Percentiles rank a stretch among this genome's conserved stretches.
These are phyloP conservation scores for Podospora tetraspora DNA, from an alignment of 495 filamentous ascomycete species.

Conservation along the genomic window DNA sequence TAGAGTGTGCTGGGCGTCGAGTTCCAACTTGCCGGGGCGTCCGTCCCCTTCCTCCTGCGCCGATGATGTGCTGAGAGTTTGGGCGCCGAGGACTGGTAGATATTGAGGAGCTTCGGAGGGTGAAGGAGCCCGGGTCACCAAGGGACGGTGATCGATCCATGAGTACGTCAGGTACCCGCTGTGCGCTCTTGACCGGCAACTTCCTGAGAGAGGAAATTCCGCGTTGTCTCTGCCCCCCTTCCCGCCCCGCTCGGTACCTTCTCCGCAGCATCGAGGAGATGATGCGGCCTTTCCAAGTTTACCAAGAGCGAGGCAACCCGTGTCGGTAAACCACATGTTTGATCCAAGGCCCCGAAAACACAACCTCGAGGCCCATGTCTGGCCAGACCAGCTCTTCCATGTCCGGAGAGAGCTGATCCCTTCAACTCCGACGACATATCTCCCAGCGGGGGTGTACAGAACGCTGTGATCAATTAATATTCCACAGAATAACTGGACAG, in stretches of 20 bases:
- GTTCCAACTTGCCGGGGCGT: neutral
- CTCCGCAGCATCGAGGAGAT: neutral
- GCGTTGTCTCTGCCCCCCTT: neutral
- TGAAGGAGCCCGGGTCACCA: neutral
- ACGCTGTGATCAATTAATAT: neutral
- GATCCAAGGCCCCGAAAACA: no score
- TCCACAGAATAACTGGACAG: neutral
- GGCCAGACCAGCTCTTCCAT: no score
- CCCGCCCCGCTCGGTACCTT: neutral
- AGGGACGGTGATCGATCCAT: neutral
- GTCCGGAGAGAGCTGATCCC: neutral
- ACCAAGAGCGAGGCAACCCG: neutral
- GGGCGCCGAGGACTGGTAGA: neutral
- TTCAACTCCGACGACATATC: neutral
- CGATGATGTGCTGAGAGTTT: neutral
- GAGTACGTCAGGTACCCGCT: neutral
- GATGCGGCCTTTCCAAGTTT: neutral
- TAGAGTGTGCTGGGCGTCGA: neutral
- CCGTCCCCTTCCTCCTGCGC: neutral
- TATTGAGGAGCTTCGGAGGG: neutral
- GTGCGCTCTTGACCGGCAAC: neutral
- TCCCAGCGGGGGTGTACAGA: neutral
- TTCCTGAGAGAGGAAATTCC: neutral
- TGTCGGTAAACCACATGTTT: no score
- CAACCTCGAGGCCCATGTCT: no score